phyloP scores from a whole-genome alignment of 2,329 filamentous ascomycete genomes.

The Leptographium galeiforme region DNA sequence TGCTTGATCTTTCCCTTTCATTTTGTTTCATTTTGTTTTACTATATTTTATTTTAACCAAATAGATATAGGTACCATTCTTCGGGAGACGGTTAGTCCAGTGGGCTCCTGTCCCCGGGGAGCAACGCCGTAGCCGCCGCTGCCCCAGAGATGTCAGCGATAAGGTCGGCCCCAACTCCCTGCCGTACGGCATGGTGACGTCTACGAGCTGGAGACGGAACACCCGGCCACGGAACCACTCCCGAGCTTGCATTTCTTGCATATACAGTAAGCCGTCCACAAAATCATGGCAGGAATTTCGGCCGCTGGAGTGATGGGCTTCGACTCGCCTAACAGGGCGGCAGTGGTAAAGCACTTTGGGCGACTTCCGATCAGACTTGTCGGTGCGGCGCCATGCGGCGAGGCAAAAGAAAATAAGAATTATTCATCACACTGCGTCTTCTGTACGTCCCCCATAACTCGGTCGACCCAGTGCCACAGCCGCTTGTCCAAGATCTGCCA shows the following conservation, averaged over 20 bases:
- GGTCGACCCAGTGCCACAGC: too few species aligned
- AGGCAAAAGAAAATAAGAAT: too few species aligned
- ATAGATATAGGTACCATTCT: background rate
- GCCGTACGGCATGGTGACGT: background rate
- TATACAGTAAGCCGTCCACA: constrained; percentile 1
- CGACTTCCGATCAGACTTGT: too few species aligned
- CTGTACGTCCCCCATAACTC: too few species aligned
- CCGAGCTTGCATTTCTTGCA: background rate
- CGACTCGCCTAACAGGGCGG: too few species aligned
- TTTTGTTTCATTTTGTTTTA: background rate
- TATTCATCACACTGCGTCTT: too few species aligned
- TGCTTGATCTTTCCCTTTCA: background rate
- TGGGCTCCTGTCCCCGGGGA: background rate
- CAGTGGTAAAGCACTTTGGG: too few species aligned
- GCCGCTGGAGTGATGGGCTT: background rate
- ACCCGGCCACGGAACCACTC: background rate
- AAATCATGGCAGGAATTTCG: constrained; percentile 1
- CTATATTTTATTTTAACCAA: background rate
- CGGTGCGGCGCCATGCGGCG: too few species aligned
- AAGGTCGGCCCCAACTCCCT: background rate
- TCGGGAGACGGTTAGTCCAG: background rate
- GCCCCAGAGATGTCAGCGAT: background rate
- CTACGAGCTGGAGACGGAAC: background rate
- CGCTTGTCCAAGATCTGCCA: too few species aligned
- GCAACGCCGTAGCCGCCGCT: background rate